Evolutionary conservation across 1,284 basidiomycete species (phyloP), one percentile per base, ranked within the genome.

Genomic region (Pseudozyma sp.): DNA sequence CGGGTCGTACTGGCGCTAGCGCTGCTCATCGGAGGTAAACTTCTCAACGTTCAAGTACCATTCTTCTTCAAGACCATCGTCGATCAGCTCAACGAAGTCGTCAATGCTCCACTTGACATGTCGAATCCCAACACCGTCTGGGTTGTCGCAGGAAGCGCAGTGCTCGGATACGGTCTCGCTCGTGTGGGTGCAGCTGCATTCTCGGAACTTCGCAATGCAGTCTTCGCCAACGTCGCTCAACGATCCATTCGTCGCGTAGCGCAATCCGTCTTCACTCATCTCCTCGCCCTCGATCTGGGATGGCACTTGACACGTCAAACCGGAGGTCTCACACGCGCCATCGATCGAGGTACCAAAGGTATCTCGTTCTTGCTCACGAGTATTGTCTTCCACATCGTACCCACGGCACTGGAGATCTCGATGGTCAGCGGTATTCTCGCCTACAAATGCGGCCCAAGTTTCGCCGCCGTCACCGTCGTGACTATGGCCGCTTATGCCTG

Each of bases 361-460:
- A 97, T 99, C 77, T 94, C 94, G 0, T 99, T 99, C 86, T 89
- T 99, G 35, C 87, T 99, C 14, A 93, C 94, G 70, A 93, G 95
- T 5, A 91, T 98, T 58, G 89, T 99, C 8, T 99, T 98, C 85
- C 93, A 97, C 51, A 94, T 99, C 58, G 91, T 93, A 0, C 96
- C 96, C 0, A 99, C 97, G 0, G 96, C 95, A 0, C 87, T 99
- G 50, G 96, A 99, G 85, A 98, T 99, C 77, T 90, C 91, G 6
- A 91, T 99, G 88, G 96, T 99, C 44, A 99, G 95, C 86, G 96
- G 95, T 60, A 99, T 99, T 70, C 86, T 99, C 86, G 93, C 93
- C 3, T 98, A 93, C 85, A 97, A 98, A 83, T 99, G 97, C 82
- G 96, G 96, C 3, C 94, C 92, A 90, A 91, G 95, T 83, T 99